Evolutionary conservation across 2,329 filamentous ascomycete species (phyloP).

Genomic region (Verticillium klebahnii): DNA sequence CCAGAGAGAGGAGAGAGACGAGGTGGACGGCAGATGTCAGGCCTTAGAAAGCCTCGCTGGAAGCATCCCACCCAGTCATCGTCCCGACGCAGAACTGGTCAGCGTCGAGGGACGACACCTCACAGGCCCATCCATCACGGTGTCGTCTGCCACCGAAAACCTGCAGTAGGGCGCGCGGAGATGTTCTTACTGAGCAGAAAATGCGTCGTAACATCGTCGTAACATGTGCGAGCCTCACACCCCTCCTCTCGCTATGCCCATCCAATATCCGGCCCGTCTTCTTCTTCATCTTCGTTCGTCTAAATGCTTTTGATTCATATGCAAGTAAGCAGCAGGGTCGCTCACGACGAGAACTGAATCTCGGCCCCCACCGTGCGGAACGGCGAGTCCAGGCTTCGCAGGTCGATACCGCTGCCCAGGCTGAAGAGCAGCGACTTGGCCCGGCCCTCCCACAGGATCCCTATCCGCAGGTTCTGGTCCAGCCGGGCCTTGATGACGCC

Average conservation of each 20-base stretch:
- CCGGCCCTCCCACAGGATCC: slow-evolving; percentile 86
- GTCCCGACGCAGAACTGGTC: not conserved
- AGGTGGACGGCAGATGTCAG: too few species aligned
- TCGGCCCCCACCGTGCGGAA: slow-evolving; percentile 74
- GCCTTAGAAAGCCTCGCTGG: too few species aligned
- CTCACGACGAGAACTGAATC: slow-evolving; percentile 76
- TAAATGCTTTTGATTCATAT: not conserved
- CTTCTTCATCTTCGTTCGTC: too few species aligned
- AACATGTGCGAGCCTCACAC: not conserved
- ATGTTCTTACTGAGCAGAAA: not conserved
- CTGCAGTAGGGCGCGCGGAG: not conserved
- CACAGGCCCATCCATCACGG: not conserved
- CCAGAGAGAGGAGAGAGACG: too few species aligned
- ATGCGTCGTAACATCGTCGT: not conserved
- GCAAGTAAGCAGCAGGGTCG: not conserved
- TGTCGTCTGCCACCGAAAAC: not conserved
- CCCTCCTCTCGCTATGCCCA: not conserved
- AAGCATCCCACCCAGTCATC: too few species aligned
- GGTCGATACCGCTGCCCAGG: slow-evolving; percentile 79
- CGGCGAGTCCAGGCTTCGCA: slow-evolving; percentile 70
- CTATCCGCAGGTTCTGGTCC: slow-evolving; percentile 82
- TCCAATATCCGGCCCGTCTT: not conserved
- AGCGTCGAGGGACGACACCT: not conserved
- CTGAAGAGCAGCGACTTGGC: slow-evolving; percentile 92
- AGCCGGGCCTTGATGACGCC: slow-evolving; percentile 87